Evolutionary conservation across 2,329 filamentous ascomycete genomes (phyloP), one percentile per base, ranked within the genome.

Genomic region (Colletotrichum plurivorum): DNA sequence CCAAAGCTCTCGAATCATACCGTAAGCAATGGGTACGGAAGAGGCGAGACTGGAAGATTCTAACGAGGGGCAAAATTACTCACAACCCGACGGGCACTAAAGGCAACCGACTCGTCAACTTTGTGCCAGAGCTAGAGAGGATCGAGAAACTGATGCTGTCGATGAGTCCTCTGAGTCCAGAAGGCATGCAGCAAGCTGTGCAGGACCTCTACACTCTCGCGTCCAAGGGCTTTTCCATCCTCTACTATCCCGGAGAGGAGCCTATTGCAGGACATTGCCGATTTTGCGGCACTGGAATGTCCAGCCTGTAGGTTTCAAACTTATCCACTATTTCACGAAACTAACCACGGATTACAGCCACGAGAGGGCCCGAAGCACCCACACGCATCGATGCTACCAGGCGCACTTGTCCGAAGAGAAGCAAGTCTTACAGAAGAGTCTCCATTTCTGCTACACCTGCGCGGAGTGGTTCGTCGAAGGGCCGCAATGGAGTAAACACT

Each of bases 381-480:
- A 58, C 36, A 15, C 22, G 2, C 15, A 58, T 48, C 5, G 20
- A 48, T 58, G 15, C 7, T 43, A 48, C 12, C 16, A 15, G 25
- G 31, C 13, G 22, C 4, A 58, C 10, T 31, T 58, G 13, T 7
- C 41, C 15, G 18, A 58, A 18, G 55, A 58, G n/a, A 27, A 20
- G 8, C 5, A 58, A 8, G 5, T 58, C 13, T 36, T 58, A 48
- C 7, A 48, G 7, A 58, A 41, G 31, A 18, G 7, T 10, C n/a
- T 58, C n/a, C 15, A 9, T 9, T 58, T 58, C 41, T 58, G 8
- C 31, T 58, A 58, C 9, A 58, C 18, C 4, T 58, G 15, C 20
- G 8, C 20, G 2, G 5, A 58, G 25, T 58, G 7, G 41, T 58
- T 58, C 36, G 2, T 48, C n/a, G 4, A 58, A 27, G 55, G 55